phyloP scores from a whole-genome alignment of 192 early-diverging fungal species.

The Entomortierella chlamydospora region DNA sequence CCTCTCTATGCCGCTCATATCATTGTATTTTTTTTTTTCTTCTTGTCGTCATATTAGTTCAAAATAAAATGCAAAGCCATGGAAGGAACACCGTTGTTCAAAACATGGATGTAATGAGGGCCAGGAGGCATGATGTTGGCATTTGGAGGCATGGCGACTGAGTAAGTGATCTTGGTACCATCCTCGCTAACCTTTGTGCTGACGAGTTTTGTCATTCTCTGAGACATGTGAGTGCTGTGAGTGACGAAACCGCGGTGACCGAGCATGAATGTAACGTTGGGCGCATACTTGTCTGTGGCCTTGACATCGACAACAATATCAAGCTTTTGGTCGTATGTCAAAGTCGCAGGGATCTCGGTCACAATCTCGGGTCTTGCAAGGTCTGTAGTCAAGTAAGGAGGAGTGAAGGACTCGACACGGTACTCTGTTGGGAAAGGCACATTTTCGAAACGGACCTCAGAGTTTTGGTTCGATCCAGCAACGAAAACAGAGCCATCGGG shows the following conservation, averaged over 20 bases:
- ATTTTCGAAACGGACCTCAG: slow-evolving; percentile 37
- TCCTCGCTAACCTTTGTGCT: slow-evolving; percentile 11
- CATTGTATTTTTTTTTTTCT: too few species aligned
- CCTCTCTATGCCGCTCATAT: too few species aligned
- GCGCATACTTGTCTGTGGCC: slow-evolving; percentile 6
- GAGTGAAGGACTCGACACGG: slow-evolving; percentile 64
- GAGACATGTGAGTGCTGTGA: slow-evolving; percentile 66
- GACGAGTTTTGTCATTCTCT: slow-evolving; percentile 51
- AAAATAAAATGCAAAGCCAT: slow-evolving; percentile 25
- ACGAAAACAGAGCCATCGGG: slow-evolving; percentile 70
- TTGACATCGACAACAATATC: slow-evolving; percentile 29
- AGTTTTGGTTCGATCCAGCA: slow-evolving; percentile 68
- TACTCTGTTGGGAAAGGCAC: slow-evolving; percentile 63
- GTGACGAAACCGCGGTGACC: slow-evolving; percentile 64
- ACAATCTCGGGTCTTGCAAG: slow-evolving; percentile 53
- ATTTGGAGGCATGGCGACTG: slow-evolving; percentile 37
- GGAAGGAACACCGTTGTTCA: slow-evolving; percentile 53
- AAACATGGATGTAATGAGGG: slow-evolving; percentile 46
- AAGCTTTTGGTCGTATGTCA: slow-evolving; percentile 33
- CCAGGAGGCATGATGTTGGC: slow-evolving; percentile 50
- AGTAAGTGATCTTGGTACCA: slow-evolving; percentile 30
- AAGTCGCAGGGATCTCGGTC: slow-evolving; percentile 11
- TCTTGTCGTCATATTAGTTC: too few species aligned
- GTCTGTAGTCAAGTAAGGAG: slow-evolving; percentile 60
- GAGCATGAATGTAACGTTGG: slow-evolving; percentile 56